Evolutionary conservation across 306 rosid genomes (phyloP), one percentile per base, ranked within the genome.

Genomic region (Lathyrus tuberosus): DNA sequence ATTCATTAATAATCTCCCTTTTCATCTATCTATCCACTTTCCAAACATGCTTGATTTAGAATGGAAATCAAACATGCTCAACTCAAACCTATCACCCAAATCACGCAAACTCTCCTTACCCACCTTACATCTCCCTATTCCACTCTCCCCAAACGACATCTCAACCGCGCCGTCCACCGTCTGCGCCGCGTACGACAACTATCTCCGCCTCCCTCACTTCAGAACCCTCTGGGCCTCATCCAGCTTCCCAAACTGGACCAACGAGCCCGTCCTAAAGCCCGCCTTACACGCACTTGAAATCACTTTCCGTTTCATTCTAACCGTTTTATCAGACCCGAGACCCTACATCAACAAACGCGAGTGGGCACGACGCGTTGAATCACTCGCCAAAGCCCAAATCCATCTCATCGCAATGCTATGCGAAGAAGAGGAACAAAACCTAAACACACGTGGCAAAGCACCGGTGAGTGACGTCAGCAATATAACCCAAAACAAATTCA

Each of bases 251-350:
- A 33, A 8, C 0, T 94, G 98, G 98, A n/a, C 78, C 60, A 87
- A 69, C 82, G 90, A 94, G 79, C 76, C 96, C 3, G 33, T 90
- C 30, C 5, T 88, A 37, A 94, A 87, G 52, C 98, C 98, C 51
- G 85, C 92, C 9, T 30, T 94, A 4, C 91, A 86, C 5, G 97
- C 88, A 5, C 71, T 94, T 4, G 98, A 94, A 65, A 87, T 90
- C 51, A 82, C 98, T 16, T 90, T 94, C 74, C 88, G 97, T 24
- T 80, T 94, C 62, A 53, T 94, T 24, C 78, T 89, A 3, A 85
- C 89, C 41, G 81, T 76, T 10, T 16, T 85, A n/a, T 87, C 89
- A 0, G 97, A 94, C 63, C 91, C 95, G 0, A 61, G 98, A 6
- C 89, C 88, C 3, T 90, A 90, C 33, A 63, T 78, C 1, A 90